Base-by-base conservation (phyloP, 108 stramenopile species). In the Craspedostauros australis region DNA sequence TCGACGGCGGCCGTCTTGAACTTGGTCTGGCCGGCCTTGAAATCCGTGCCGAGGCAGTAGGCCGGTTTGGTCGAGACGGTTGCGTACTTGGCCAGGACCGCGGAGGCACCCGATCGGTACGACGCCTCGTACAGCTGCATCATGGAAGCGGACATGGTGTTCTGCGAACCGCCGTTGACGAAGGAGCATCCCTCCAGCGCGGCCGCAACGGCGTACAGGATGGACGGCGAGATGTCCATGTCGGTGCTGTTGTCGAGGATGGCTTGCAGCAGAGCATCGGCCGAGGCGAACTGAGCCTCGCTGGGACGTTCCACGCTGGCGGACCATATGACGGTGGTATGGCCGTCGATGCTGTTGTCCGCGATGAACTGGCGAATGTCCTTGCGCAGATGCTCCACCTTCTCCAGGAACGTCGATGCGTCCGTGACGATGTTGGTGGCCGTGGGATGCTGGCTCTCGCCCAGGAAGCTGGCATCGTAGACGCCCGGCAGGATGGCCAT, bases 11-110 rank as follows among this genome's bases (percentile, higher is more conserved):
- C 75, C 19, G 90, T 87, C 55, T 92, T 92, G 65, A 88, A 84
- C 53, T 92, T 89, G 18, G 91, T 92, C 56, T 92, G 90, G 6
- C 90, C 90, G 4, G 87, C 76, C 44, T 92, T 92, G 58, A 86
- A 89, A 60, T 92, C 87, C 2, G 91, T 89, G 48, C 91, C 87
- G 12, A 89, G 74, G 29, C 63, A 50, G 57, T 84, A 91, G 40
- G 76, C 75, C 40, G 28, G 62, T 40, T 32, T 48, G 40, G 64
- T 45, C 5, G 25, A 25, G 16, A 54, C 53, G 18, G n/a, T n/a
- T 14, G 20, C 37, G 23, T 47, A 57, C 4, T 39, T 32, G 23
- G 40, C 43, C 40, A 62, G 46, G 1, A 19, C 14, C 9, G 9
- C 18, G 6, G 38, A 25, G 2, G 21, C 46, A 2, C 54, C 29